phyloP scores from a whole-genome alignment of 164 flowering plant genomes.

The grape (Vitis vinifera) region ASM3070453v1 NC_081808.1:2417501-2418000 shows the following conservation, averaged over 20 bases:
- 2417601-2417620: neutral
- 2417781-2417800: too few species aligned
- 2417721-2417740: too few species aligned
- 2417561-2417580: neutral
- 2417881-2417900: neutral
- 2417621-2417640: conserved; percentile 16
- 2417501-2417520: conserved; percentile 98
- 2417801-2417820: neutral
- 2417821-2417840: neutral
- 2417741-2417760: neutral
- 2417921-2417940: neutral
- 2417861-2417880: neutral
- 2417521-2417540: conserved; percentile 92
- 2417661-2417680: conserved; percentile 97
- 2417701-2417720: neutral
- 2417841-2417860: neutral
- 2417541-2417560: neutral
- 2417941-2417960: too few species aligned
- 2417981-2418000: conserved; percentile 94
- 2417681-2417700: conserved; percentile 5
- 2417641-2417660: conserved; percentile 90
- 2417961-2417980: conserved; percentile 24
- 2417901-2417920: neutral
- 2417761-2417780: neutral
- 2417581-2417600: neutral